Evolutionary conservation across 305 asterid genomes (phyloP), one percentile per base, ranked within the genome.

Genomic region (Solanum aculeatissimum): DNA sequence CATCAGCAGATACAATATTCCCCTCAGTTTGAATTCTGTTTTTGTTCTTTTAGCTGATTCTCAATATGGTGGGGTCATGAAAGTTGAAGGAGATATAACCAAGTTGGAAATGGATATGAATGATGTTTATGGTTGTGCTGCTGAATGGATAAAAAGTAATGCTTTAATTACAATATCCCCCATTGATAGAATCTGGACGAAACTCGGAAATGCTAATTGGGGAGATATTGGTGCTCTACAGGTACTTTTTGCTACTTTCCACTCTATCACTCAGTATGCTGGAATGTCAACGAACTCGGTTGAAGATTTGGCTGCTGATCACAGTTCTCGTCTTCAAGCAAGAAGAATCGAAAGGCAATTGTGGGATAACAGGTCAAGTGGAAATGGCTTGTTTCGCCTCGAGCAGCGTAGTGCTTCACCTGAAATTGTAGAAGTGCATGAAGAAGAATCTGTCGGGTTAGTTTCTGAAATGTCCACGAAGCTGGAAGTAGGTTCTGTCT

Each of bases 121-220:
- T 83, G 91, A 93, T 75, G 92, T 94, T 35, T 96, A 96, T 53
- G 95, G 90, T 62, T 93, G 95, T 86, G 97, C 96, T 82, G 91
- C 98, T 21, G 90, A 93, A 29, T 96, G 99, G 99, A 86, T 94
- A 58, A 92, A 86, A 86, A 90, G 85, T 85, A 94, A 93, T 86
- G 88, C 98, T 7, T 87, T 81, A 51, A 89, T 96, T 70, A 65
- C 94, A 85, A 88, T 96, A 85, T 96, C 99, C 42, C 98, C 98
- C 1, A 83, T 93, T 71, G 97, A 95, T 87, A 92, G 92, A 89
- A 89, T 96, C 82, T 96, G 99, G 99, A 96, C 95, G 93, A 95
- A 93, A 94, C 94, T 96, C n/a, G 99, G 98, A 86, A 96, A 96
- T 89, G 94, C 99, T 86, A 96, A 96, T 80, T 95, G 98, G 99